Base-by-base conservation (phyloP, 352 stramenopile species). In the Pythium apleroticum region DNA sequence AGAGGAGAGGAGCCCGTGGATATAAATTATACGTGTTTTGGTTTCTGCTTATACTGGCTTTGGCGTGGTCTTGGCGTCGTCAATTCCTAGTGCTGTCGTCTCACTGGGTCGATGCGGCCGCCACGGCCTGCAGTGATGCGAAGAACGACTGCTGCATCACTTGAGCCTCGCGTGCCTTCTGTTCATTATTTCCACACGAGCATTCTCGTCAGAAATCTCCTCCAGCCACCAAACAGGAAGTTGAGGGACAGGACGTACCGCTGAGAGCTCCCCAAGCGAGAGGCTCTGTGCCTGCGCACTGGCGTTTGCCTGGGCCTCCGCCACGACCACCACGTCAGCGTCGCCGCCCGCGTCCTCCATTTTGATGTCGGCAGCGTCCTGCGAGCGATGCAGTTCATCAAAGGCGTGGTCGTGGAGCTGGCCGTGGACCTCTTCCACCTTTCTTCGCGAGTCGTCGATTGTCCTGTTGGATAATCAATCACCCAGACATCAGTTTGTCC, bases 101-200 rank as follows among this genome's bases (percentile, higher is more conserved):
- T 71, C 49, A 56, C 68, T 66, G 81, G 20, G 68, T 72, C n/a
- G 41, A 25, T 37, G 27, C 48, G 39, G 86, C 76, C 8, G 50
- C 50, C 41, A 80, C 71, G 20, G 70, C 55, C 48, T 89, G 79
- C 15, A 91, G 74, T 15, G 77, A 74, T 17, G 66, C 53, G 65
- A 92, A 92, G 65, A 92, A 92, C 37, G 78, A 55, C 27, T 88
- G 72, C 61, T 92, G 83, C 65, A 86, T 74, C 59, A 77, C 68
- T n/a, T 77, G 74, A 30, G 70, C 69, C 57, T 90, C 71, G 6
- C 71, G 71, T 30, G 76, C 62, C 37, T 75, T 78, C 80, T 91
- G 63, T 20, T 54, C 25, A 14, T 56, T 22, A 14, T 56, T 22
- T 48, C 11, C 30, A 33, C 19, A 48, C 9, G 43, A 41, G 20